Conservation (phyloP, 371 early-diverging fungal genomes). For the Polyrhizophydium stewartii region DNA sequence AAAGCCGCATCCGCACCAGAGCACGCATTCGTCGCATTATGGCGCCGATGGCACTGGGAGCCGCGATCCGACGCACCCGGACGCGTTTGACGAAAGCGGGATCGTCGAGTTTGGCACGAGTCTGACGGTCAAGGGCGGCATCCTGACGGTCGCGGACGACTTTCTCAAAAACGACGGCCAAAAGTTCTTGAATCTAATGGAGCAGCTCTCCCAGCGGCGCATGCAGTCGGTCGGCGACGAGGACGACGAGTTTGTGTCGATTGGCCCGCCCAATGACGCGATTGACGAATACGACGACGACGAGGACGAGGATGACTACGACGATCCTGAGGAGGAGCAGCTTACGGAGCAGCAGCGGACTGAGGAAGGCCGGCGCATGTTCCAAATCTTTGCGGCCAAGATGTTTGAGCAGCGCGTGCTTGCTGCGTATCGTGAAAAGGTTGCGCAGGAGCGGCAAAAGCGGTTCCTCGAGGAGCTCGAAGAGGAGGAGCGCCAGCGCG, state of each 20-base stretch:
- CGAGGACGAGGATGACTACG: constrained; percentile 41
- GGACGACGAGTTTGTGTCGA: constrained; percentile 54
- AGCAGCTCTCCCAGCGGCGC: constrained; percentile 54
- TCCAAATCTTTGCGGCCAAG: constrained; percentile 91
- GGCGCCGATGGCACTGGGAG: constrained; percentile 35
- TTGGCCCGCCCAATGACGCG: constrained; percentile 43
- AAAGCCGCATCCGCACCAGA: constrained; percentile 19
- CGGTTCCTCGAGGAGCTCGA: constrained; percentile 75
- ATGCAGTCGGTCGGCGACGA: constrained; percentile 58
- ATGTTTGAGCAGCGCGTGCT: constrained; percentile 94
- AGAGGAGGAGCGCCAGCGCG: constrained; percentile 70
- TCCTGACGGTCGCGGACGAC: constrained; percentile 87
- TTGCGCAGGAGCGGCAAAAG: constrained; percentile 75
- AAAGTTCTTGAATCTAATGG: constrained; percentile 93
- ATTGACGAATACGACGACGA: constrained; percentile 32
- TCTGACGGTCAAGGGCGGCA: constrained; percentile 69
- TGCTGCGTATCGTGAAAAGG: constrained; percentile 86
- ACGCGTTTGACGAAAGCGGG: constrained; percentile 38
- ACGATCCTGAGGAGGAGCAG: constrained; percentile 48
- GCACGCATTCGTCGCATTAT: neutral
- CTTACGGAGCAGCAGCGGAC: constrained; percentile 80
- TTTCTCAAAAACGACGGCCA: constrained; percentile 86
- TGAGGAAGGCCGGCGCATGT: constrained; percentile 89
- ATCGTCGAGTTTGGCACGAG: constrained; percentile 64
- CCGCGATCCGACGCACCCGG: constrained; percentile 46